These are phyloP conservation scores for Echites panduratus DNA, from an alignment of 257 asterid species.

Conservation along the genomic window DNA sequence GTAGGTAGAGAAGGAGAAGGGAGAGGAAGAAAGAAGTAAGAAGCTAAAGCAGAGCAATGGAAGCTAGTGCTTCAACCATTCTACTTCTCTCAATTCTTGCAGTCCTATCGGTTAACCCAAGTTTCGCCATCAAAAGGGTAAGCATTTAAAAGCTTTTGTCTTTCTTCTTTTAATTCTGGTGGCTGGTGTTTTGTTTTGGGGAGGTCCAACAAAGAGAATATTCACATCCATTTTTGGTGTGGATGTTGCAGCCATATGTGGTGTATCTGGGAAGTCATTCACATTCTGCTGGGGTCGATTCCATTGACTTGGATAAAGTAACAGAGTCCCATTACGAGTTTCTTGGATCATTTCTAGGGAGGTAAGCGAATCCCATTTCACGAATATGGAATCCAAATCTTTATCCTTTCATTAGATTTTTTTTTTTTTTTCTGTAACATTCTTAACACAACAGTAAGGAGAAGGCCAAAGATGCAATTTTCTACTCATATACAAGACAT, in stretches of 20 bases:
- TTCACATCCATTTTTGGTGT: not conserved
- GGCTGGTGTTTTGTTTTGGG: slow-evolving; percentile 1
- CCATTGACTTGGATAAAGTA: slow-evolving; percentile 54
- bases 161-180: not conserved
- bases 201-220: not conserved
- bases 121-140: slow-evolving; percentile 71
- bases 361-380: slow-evolving; percentile 31
- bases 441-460: slow-evolving; percentile 30
- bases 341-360: slow-evolving; percentile 78
- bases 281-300: slow-evolving; percentile 45
- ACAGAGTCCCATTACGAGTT: slow-evolving; percentile 62
- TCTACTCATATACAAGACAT: slow-evolving; percentile 78
- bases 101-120: slow-evolving; percentile 51
- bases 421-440: no score
- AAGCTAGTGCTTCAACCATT: slow-evolving; percentile 32
- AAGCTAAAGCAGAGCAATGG: slow-evolving; percentile 40
- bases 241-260: slow-evolving; percentile 53
- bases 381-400: not conserved
- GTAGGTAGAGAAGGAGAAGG: slow-evolving; percentile 3
- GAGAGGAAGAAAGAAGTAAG: slow-evolving; percentile 3
- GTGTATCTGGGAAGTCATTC: slow-evolving; percentile 91
- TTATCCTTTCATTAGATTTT: no score
- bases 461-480: slow-evolving; percentile 71
- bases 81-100: slow-evolving; percentile 41
- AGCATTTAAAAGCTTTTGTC: slow-evolving; percentile 12